Percentiles rank a stretch among this genome's conserved stretches.
phyloP scores from a whole-genome alignment of 208 protist genomes.

The Acanthamoeba lenticulata region DNA sequence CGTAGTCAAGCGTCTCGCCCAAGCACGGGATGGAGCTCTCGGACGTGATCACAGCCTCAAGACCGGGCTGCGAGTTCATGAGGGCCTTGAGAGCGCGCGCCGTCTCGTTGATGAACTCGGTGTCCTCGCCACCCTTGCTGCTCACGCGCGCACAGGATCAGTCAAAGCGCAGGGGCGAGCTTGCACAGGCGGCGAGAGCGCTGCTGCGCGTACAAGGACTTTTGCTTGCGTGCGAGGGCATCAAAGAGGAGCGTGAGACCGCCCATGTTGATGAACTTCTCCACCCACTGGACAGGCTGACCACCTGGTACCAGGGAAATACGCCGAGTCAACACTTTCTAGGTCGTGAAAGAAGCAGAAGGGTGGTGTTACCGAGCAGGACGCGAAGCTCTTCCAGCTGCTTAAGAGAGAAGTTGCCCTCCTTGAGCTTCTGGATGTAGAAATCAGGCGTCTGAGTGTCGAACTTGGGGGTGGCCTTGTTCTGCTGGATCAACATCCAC shows the following conservation, averaged over 20 bases:
- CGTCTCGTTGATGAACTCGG: constrained; percentile 10
- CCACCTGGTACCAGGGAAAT: background rate
- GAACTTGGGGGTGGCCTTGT: background rate
- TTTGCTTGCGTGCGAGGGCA: background rate
- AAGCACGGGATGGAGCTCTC: background rate
- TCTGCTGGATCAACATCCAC: background rate
- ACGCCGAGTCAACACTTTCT: background rate
- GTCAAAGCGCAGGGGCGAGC: background rate
- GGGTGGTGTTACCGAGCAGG: background rate
- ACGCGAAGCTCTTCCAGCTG: background rate
- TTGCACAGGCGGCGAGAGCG: background rate
- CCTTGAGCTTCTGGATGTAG: background rate
- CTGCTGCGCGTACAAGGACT: background rate
- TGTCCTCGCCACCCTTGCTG: background rate
- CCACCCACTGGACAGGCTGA: constrained; percentile 1
- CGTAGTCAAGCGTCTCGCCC: constrained; percentile 7
- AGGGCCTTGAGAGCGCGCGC: background rate
- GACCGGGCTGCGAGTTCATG: constrained; percentile 9
- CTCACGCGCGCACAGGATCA: background rate
- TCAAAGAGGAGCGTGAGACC: background rate
- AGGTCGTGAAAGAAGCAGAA: background rate
- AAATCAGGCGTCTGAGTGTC: background rate
- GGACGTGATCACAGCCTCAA: background rate
- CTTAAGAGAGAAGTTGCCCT: background rate
- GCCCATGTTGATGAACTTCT: constrained; percentile 21